Evolutionary conservation across 1,284 basidiomycete species (phyloP).

Genomic region (Anthracocystis panici-leucophaei): DNA sequence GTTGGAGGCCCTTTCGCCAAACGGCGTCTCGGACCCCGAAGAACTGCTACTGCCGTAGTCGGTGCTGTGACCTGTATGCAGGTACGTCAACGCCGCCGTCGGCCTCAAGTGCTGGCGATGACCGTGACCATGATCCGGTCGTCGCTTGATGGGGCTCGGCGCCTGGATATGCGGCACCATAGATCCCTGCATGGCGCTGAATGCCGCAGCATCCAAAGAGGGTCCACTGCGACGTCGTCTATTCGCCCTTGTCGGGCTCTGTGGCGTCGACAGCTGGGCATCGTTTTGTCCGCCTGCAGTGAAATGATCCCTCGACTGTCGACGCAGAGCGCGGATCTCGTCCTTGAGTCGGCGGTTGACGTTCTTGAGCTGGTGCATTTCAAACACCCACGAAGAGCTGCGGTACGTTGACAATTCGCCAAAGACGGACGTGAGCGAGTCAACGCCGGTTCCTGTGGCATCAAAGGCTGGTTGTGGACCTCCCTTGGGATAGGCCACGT

Average conservation of each 20-base stretch:
- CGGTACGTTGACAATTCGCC: conserved; percentile 61
- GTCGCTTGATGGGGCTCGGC: conserved; percentile 47
- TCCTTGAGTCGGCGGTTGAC: conserved; percentile 62
- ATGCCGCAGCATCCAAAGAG: conserved; percentile 8
- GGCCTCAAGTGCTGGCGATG: conserved; percentile 54
- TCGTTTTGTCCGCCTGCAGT: conserved; percentile 19
- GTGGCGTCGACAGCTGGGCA: conserved; percentile 28
- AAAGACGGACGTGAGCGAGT: conserved; percentile 58
- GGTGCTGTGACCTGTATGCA: conserved; percentile 39
- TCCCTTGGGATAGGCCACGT: conserved; percentile 49
- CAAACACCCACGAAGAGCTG: conserved; percentile 61
- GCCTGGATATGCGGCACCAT: conserved; percentile 31
- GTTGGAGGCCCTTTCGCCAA: conserved; percentile 28
- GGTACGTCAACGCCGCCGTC: conserved; percentile 32
- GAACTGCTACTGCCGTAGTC: conserved; percentile 45
- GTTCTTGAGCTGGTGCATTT: conserved; percentile 66
- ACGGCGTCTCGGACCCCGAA: conserved; percentile 38
- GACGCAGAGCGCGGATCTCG: conserved; percentile 55
- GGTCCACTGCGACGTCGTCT: conserved; percentile 28
- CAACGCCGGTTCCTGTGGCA: conserved; percentile 41
- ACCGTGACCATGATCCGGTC: conserved; percentile 52
- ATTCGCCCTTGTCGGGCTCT: conserved; percentile 20
- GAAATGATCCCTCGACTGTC: conserved; percentile 43
- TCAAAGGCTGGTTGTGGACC: conserved; percentile 48
- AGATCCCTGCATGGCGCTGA: conserved; percentile 8